Conservation (phyloP, 169 alveolate genomes). For the Plasmodium gonderi region DNA sequence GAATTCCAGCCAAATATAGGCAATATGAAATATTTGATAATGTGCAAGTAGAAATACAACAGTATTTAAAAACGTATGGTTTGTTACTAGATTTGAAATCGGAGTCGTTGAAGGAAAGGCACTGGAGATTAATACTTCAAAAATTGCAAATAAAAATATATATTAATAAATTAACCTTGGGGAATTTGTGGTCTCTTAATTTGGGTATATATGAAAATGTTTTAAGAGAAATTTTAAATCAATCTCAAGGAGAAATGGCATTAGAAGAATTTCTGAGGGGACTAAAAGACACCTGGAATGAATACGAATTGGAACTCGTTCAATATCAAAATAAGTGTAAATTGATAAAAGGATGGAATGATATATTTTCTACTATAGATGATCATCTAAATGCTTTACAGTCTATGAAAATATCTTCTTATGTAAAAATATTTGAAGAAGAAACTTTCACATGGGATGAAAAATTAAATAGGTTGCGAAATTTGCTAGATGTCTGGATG, state of each 20-base stretch:
- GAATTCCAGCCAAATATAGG: constrained; percentile 88
- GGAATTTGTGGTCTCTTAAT: constrained; percentile 91
- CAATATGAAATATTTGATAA: constrained; percentile 95
- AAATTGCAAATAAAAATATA: constrained; percentile 82
- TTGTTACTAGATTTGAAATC: constrained; percentile 91
- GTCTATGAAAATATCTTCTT: constrained; percentile 96
- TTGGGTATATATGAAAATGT: constrained; percentile 79
- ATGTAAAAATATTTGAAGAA: constrained; percentile 93
- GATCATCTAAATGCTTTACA: constrained; percentile 95
- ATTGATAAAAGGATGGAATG: constrained; percentile 98
- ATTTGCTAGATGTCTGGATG: constrained; percentile 95
- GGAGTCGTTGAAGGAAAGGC: constrained; percentile 97
- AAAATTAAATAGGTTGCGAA: constrained; percentile 93
- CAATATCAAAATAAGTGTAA: constrained; percentile 94
- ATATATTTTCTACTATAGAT: constrained; percentile 94
- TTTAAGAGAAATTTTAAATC: constrained; percentile 90
- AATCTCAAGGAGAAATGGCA: constrained; percentile 98
- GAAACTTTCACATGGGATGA: constrained; percentile 97
- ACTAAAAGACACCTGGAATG: constrained; percentile 93
- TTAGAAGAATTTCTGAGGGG: constrained; percentile 92
- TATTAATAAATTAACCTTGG: constrained; percentile 90
- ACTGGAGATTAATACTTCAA: constrained; percentile 94
- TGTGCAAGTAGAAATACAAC: constrained; percentile 80
- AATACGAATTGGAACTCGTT: constrained; percentile 90
- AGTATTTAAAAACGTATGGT: constrained; percentile 73